phyloP scores from a whole-genome alignment of 1,284 basidiomycete genomes.

The Rhodotorula sp. region DNA sequence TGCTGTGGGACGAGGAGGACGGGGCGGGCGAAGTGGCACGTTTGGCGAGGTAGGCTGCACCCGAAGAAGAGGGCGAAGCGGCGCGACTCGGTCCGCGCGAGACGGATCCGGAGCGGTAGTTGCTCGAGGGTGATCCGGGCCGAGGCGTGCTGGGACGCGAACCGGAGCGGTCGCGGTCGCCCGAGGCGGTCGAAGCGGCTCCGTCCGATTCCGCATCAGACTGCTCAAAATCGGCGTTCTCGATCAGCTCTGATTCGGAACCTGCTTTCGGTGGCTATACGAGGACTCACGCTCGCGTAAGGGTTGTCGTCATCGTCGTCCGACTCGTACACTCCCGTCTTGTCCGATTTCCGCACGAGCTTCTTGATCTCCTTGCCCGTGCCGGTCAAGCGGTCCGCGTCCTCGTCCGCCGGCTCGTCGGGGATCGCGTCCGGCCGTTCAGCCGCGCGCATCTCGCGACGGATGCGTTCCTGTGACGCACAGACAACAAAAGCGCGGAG shows the following conservation, averaged over 20 bases:
- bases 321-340: conserved; percentile 53
- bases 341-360: conserved; percentile 63
- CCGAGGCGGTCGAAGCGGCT: conserved; percentile 15
- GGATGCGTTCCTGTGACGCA: conserved; percentile 67
- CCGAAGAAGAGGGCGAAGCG: conserved; percentile 54
- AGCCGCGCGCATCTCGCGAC: conserved; percentile 72
- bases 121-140: conserved; percentile 2
- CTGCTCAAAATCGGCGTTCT: neutral
- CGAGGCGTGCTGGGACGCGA: conserved; percentile 1
- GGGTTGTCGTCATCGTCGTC: conserved; percentile 77
- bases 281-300: conserved; percentile 20
- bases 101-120: conserved; percentile 16
- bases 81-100: conserved; percentile 22
- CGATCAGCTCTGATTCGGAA: too few relatives aligned
- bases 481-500: neutral
- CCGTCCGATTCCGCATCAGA: conserved; percentile 13
- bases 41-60: conserved; percentile 70
- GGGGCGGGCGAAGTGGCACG: conserved; percentile 59
- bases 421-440: conserved; percentile 69
- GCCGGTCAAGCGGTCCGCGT: conserved; percentile 59
- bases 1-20: conserved; percentile 7
- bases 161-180: neutral
- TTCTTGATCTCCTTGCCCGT: conserved; percentile 74
- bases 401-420: conserved; percentile 68
- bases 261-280: neutral